Percentiles rank a stretch among this genome's conserved stretches.
Evolutionary conservation across 2,329 filamentous ascomycete genomes (phyloP).

Genomic region (Diaporthe sp.): DNA sequence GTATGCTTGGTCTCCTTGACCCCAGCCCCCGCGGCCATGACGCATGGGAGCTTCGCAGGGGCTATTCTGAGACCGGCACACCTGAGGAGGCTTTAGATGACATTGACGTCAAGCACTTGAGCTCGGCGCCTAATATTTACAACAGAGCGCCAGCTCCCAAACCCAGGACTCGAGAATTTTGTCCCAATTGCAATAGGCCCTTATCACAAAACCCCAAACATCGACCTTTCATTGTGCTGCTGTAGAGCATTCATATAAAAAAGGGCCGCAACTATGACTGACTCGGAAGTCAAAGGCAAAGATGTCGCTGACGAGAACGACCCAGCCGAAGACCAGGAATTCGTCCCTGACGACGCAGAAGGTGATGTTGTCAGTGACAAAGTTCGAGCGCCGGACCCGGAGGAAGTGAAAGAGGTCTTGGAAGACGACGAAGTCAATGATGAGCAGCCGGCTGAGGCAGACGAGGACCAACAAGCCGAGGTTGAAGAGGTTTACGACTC

Average conservation of each 20-base stretch:
- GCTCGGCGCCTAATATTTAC: neutral
- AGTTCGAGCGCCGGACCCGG: neutral
- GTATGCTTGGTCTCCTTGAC: neutral
- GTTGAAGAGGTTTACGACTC: conserved; percentile 4
- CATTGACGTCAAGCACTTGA: conserved; percentile 9
- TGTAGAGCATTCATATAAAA: fast-evolving
- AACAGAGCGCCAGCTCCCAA: neutral
- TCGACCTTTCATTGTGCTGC: neutral
- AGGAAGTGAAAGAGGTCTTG: neutral
- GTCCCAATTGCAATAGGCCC: neutral
- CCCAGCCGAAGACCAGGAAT: neutral
- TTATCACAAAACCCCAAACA: no score
- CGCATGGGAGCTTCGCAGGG: neutral
- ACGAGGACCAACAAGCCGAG: conserved; percentile 1
- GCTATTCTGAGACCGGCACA: neutral
- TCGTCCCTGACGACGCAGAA: neutral
- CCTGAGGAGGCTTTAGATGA: no score
- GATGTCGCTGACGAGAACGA: neutral
- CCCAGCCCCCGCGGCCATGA: neutral
- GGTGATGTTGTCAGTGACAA: neutral
- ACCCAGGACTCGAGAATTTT: no score
- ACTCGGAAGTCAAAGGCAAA: neutral
- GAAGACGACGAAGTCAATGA: neutral
- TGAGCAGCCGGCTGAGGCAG: neutral
- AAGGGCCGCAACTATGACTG: neutral